Conservation (phyloP, 225 moss, liverwort and hornwort genomes). For the Antitrichia curtipendula region DNA sequence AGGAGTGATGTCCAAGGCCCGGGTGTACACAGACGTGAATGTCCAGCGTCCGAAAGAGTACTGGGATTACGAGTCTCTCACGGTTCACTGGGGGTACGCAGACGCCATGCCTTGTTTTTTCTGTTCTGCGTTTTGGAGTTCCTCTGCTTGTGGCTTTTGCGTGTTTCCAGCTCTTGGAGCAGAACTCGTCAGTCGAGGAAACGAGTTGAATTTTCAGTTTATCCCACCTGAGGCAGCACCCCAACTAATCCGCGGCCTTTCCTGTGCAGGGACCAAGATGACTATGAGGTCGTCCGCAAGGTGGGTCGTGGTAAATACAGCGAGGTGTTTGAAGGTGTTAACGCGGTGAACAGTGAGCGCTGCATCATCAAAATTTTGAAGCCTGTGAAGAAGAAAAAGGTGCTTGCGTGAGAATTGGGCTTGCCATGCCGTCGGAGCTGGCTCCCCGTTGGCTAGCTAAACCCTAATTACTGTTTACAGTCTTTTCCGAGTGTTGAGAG, state of each 20-base stretch:
- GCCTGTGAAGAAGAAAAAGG: conserved; percentile 63
- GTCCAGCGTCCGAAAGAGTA: conserved; percentile 96
- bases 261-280: conserved; percentile 38
- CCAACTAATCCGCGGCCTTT: neutral
- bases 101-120: neutral
- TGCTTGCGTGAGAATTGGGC: neutral
- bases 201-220: too few relatives aligned
- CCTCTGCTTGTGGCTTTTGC: neutral
- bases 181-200: neutral
- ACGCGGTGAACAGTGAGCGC: conserved; percentile 38
- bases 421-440: neutral
- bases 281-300: conserved; percentile 54
- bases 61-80: conserved; percentile 94
- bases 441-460: neutral
- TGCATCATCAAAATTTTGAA: conserved; percentile 58
- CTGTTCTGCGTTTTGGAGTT: neutral
- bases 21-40: conserved; percentile 93
- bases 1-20: conserved; percentile 99
- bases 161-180: neutral
- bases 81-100: conserved; percentile 90
- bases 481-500: neutral
- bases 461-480: neutral
- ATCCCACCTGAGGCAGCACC: neutral
- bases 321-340: conserved; percentile 56
- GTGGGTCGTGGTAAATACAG: conserved; percentile 55